Percentiles rank a stretch among this genome's conserved stretches.
These are phyloP conservation scores for Fusarium neocosmosporiellum DNA, from an alignment of 2,329 filamentous ascomycete species.

Conservation along the genomic window DNA sequence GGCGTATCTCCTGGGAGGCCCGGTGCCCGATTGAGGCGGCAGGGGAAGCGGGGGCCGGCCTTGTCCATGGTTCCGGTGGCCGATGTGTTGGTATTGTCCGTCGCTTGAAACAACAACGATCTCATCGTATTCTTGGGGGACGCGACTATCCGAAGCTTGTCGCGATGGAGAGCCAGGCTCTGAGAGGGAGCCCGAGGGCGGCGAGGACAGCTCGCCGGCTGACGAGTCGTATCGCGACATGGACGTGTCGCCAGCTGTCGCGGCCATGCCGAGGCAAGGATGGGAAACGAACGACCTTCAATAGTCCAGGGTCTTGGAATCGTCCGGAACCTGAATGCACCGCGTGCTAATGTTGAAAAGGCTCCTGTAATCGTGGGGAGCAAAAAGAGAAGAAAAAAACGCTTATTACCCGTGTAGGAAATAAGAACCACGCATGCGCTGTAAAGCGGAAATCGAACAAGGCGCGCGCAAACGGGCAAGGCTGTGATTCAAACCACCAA, in stretches of 20 bases:
- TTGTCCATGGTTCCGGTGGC: constrained; percentile 28
- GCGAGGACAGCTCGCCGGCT: constrained; percentile 62
- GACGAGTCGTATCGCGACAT: constrained; percentile 60
- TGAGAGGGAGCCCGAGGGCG: constrained; percentile 62
- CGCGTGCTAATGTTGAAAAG: constrained; percentile 8
- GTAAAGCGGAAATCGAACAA: constrained; percentile 28
- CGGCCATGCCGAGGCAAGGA: constrained; percentile 40
- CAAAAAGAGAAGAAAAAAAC: not conserved
- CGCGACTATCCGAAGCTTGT: constrained; percentile 42
- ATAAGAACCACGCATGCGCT: constrained; percentile 10
- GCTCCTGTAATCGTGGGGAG: not conserved
- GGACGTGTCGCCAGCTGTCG: constrained; percentile 46
- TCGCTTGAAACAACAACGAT: constrained; percentile 57
- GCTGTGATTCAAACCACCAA: constrained; percentile 35
- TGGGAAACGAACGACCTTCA: constrained; percentile 9
- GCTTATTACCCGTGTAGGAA: not conserved
- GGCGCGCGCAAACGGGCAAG: constrained; percentile 23
- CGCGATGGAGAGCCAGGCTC: constrained; percentile 60
- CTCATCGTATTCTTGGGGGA: constrained; percentile 58
- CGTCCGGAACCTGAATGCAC: constrained; percentile 1
- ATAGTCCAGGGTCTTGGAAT: constrained; percentile 14
- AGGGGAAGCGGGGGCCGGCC: constrained; percentile 37
- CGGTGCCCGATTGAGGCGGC: constrained; percentile 35
- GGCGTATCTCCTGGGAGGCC: constrained; percentile 47
- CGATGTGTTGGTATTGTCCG: constrained; percentile 39